Base-by-base conservation (phyloP, 164 flowering plant species). In the Tetrastigma voinierianum region DNA sequence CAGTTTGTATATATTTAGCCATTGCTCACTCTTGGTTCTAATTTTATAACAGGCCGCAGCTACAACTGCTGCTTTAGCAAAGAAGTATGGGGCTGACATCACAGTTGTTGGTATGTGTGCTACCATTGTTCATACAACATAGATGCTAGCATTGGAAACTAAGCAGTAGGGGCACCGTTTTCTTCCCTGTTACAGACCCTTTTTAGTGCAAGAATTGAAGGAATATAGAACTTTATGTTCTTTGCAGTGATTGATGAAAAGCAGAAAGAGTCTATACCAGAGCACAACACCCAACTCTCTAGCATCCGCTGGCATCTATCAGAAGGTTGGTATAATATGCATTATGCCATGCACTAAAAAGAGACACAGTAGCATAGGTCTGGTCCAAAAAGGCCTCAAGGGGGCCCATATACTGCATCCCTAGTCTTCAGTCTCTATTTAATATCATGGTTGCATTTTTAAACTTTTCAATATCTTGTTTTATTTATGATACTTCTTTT, bases 221-320 rank as follows among this genome's bases (percentile, higher is more conserved):
- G 64, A 57, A 70, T 71, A 23, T 65, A 64, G 73, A 72, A 65
- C 66, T 76, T 74, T 66, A 57, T 81, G 69, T 76, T 74, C 64
- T 67, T 81, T 87, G 88, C 91, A 94, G 98, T 95, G 65, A 95
- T 95, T 69, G 94, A 91, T 74, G 90, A 87, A 51, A 80, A 84
- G 70, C 76, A 81, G 66, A 91, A 83, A 76, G 96, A 91, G 21
- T 78, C 95, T 15, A 62, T 80, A 60, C 85, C 93, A 1, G 89
- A 87, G 82, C 93, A 90, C 61, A 96, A 91, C 43, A 83, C 89
- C n/a, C 94, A 85, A 74, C 83, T 94, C 47, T 82, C 97, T 57
- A 90, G 85, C 81, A 80, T 94, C 68, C 90, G 97, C 19, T 91
- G 98, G 98, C 97, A 95, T 86, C 84, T 95, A 47, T 82, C 93